These are phyloP conservation scores for Golubevia sp. DNA, from an alignment of 1,284 basidiomycete species.

Conservation along the genomic window DNA sequence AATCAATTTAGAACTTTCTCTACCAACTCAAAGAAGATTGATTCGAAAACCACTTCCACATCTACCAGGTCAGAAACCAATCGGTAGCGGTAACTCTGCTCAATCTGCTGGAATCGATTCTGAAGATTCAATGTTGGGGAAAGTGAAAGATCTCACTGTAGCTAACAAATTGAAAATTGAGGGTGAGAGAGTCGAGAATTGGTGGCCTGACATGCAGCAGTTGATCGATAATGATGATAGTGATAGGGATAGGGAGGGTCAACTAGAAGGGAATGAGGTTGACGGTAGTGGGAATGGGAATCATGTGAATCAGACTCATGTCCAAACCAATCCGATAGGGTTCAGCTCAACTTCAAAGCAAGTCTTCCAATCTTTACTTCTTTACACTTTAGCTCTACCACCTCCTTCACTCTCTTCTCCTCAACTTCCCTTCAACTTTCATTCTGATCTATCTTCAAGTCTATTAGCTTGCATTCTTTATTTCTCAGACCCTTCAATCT, in stretches of 20 bases:
- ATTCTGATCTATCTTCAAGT: conserved; percentile 15
- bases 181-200: not conserved
- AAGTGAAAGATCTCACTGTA: not conserved
- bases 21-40: conserved; percentile 38
- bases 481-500: conserved; percentile 25
- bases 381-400: conserved; percentile 7
- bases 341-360: conserved; percentile 27
- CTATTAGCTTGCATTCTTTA: conserved; percentile 21
- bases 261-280: too few species aligned
- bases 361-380: conserved; percentile 24
- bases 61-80: conserved; percentile 13
- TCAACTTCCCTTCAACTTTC: conserved; percentile 13
- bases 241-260: too few species aligned
- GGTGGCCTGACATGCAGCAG: not conserved
- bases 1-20: conserved; percentile 17
- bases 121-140: too few species aligned
- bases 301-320: conserved; percentile 14
- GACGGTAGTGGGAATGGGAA: not conserved
- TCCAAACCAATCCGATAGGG: too few species aligned
- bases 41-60: conserved; percentile 45
- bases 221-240: too few species aligned
- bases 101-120: not conserved
- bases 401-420: not conserved
- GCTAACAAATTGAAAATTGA: not conserved
- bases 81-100: not conserved